Evolutionary conservation across 78 protist species (phyloP).

Genomic region (Monocercomonoides exilis): DNA sequence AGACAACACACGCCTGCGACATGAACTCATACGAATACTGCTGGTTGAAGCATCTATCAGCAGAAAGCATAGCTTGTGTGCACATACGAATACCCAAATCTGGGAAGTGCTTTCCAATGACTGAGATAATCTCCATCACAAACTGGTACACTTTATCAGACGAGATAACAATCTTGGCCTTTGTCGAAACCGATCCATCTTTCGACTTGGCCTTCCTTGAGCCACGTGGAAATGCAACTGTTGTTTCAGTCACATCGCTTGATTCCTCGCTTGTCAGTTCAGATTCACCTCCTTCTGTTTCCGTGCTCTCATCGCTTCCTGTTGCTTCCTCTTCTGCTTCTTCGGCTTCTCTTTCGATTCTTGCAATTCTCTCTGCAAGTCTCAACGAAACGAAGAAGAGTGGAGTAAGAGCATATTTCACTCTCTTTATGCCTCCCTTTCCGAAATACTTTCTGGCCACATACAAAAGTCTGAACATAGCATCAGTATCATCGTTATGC

Average conservation of each 20-base stretch:
- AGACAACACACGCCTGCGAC: slow-evolving; percentile 63
- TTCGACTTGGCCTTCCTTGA: no score
- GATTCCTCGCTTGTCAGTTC: not conserved
- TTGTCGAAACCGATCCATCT: no score
- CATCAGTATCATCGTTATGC: not conserved
- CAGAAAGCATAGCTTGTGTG: slow-evolving; percentile 62
- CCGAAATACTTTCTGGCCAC: slow-evolving; percentile 54
- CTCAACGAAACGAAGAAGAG: slow-evolving; percentile 4
- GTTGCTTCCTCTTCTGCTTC: no score
- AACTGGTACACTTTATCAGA: slow-evolving; percentile 44
- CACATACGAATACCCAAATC: slow-evolving; percentile 57
- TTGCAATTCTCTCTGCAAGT: not conserved
- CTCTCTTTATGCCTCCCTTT: slow-evolving; percentile 64
- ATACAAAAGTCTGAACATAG: slow-evolving; percentile 28
- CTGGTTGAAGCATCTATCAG: slow-evolving; percentile 52
- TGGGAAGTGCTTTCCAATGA: slow-evolving; percentile 36
- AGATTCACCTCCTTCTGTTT: not conserved
- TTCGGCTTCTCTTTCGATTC: no score
- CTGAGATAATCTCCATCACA: slow-evolving; percentile 43
- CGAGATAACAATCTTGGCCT: not conserved
- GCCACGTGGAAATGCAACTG: no score
- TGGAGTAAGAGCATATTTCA: slow-evolving; percentile 38
- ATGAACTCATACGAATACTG: slow-evolving; percentile 60
- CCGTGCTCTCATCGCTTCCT: not conserved
- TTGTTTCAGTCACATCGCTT: not conserved